Evolutionary conservation across 1,284 basidiomycete species (phyloP), one percentile per base, ranked within the genome.

Genomic region (Entoloma clypeatum): DNA sequence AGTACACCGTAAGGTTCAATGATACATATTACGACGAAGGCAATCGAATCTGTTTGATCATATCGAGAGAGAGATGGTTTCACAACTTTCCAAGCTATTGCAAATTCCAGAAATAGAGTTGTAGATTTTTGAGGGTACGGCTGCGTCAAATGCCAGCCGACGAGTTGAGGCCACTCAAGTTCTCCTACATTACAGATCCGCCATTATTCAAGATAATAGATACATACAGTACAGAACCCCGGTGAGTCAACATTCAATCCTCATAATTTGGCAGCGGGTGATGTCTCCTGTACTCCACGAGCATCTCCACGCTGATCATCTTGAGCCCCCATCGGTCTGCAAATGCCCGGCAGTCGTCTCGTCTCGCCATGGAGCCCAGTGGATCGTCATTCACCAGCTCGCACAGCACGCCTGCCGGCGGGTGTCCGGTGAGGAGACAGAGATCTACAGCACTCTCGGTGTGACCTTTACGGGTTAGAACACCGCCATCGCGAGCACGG

Each of bases 321-420:
- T 90, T 92, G 48, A 99, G 61, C 4, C 89, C 86, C 86, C 90
- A 95, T 26, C 75, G 69, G 60, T 90, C 81, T n/a, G 96, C 95
- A 59, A 99, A 99, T 39, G 76, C 74, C 54, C 92, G 75, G 58
- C 92, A 96, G 54, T 93, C 92, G 58, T 98, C 93, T 23, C 93
- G 72, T n/a, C 93, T 74, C 27, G 94, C 92, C 91, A 99, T 99
- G n/a, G 74, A 81, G 2, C 96, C 96, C 52, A 76, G 63, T n/a
- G 78, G 77, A 56, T 94, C 81, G 37, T 97, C 92, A 55, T 97
- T 94, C 25, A 99, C 93, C 22, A 99, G 71, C 64, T 99, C 96
- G 60, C 96, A 99, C 22, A 99, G 75, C 3, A 98, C 72, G 2
- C 92, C 96, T 1, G 85, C 93, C 1, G 74, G 71, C 7, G 87